Evolutionary conservation across 305 asterid genomes (phyloP), one percentile per base, ranked within the genome.

Genomic region (Fraxinus baroniana): DNA sequence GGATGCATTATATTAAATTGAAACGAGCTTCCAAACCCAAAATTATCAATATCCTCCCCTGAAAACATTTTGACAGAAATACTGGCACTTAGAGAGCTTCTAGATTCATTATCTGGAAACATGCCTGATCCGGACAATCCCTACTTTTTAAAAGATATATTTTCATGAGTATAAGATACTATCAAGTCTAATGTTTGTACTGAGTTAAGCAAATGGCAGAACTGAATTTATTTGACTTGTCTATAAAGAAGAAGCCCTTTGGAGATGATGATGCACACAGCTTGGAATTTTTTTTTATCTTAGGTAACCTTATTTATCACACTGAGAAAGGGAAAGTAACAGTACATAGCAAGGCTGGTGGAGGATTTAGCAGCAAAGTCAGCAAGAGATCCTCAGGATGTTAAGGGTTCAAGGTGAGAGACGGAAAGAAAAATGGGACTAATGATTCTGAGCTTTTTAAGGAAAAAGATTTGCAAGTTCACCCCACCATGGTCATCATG

Each of bases 401-500:
- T 74, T 46, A 22, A 30, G 76, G 44, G 64, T 49, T 57, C 73
- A 62, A 74, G 68, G 44, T 52, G 75, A 71, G 41, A 80, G 77
- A 4, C 13, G 18, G 32, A 70, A 72, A 71, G 49, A 49, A 81
- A 57, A 57, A 75, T 24, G 79, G 24, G 78, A 33, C 66, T n/a
- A 24, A 22, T 20, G 26, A 41, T 62, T 55, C 64, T 55, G 64
- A 83, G 62, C 46, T 68, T 76, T 84, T 49, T 17, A 76, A 76
- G 46, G 84, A 18, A 80, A 81, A 44, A 80, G 20, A 33, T 76
- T 35, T 68, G 70, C 81, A 68, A 76, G 77, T 79, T 77, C 60
- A 37, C 24, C 62, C 18, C 52, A 28, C 79, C 44, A 46, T 10
- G 17, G 44, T 74, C 30, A 12, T 22, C 28, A 73, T 39, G 32